Evolutionary conservation across 352 stramenopile genomes (phyloP), one percentile per base, ranked within the genome.

Genomic region (Phytophthora citricola): DNA sequence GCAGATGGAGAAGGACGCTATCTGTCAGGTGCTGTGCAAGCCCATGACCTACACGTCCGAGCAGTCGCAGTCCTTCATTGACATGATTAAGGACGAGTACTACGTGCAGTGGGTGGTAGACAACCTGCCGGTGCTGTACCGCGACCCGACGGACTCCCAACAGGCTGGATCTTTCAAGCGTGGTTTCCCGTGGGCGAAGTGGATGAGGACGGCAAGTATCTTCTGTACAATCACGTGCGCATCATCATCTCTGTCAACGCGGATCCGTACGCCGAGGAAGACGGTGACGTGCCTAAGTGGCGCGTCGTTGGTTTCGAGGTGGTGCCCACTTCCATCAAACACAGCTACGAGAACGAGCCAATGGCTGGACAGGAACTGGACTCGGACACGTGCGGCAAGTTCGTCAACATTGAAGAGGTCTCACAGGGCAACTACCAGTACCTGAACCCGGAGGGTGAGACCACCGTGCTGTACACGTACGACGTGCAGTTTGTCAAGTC

Each of bases 381-480:
- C 45, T 87, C 85, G 22, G 81, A 91, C 54, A 95, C 87, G 27
- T 95, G 89, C 56, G 86, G 86, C 75, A 95, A 96, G 79, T 95
- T 95, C 46, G 81, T 97, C 39, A 93, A 95, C 67, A 88, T 92
- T 60, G 85, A 92, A 50, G 84, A 94, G 59, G 79, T 83, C 12
- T 86, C 85, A 27, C 75, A 93, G 52, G 79, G 81, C 63, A 93
- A 92, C 73, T 91, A 92, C 78, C 83, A 92, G 76, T 95, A 96
- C 66, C 47, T 96, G 48, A 76, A 94, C 50, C 68, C 82, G 6
- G 63, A 79, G 29, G 79, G 79, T 17, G 61, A 87, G 51, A 94
- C 85, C 39, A 90, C 90, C 6, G 89, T 99, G 54, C 81, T 99
- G n/a, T 99, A 98, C 80, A 99, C 98, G 34, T 99, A 99, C 81